Evolutionary conservation across 352 stramenopile genomes (phyloP).

Genomic region (Phytopythium aichiense): DNA sequence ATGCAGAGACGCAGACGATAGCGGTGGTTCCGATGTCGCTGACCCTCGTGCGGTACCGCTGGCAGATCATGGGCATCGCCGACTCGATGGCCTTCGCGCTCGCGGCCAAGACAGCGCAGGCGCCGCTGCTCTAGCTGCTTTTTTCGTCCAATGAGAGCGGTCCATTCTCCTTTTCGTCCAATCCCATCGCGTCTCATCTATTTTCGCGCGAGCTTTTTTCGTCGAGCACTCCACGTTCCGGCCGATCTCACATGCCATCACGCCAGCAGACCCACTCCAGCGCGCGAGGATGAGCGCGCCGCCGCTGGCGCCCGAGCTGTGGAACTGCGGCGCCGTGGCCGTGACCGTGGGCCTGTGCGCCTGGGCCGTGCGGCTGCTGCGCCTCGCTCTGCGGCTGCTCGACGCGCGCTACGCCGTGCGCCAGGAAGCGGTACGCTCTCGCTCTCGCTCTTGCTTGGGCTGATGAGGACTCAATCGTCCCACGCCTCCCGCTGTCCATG

Average conservation of each 20-base stretch:
- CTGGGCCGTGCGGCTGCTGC: conserved; percentile 40
- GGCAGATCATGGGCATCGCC: conserved; percentile 67
- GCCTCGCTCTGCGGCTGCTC: conserved; percentile 28
- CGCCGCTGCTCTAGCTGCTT: conserved; percentile 34
- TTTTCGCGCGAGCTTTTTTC: background rate
- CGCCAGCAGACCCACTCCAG: background rate
- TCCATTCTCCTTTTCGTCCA: conserved; percentile 10
- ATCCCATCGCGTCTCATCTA: conserved; percentile 10
- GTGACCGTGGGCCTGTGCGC: conserved; percentile 36
- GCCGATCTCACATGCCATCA: background rate
- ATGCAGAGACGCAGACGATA: too few relatives aligned
- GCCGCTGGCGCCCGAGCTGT: conserved; percentile 42
- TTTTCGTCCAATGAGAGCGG: conserved; percentile 19
- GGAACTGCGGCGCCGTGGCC: conserved; percentile 50
- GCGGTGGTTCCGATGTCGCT: background rate
- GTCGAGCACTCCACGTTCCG: background rate
- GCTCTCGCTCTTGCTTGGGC: too few relatives aligned
- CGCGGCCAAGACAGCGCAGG: conserved; percentile 41
- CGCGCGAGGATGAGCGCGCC: conserved; percentile 7
- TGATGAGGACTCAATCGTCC: background rate
- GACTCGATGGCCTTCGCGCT: conserved; percentile 56
- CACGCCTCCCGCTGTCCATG: background rate
- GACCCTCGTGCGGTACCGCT: background rate
- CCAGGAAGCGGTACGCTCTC: conserved; percentile 32
- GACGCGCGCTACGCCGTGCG: conserved; percentile 38